phyloP scores from a whole-genome alignment of 2,329 filamentous ascomycete genomes.

The Apiospora saccharicola region DNA sequence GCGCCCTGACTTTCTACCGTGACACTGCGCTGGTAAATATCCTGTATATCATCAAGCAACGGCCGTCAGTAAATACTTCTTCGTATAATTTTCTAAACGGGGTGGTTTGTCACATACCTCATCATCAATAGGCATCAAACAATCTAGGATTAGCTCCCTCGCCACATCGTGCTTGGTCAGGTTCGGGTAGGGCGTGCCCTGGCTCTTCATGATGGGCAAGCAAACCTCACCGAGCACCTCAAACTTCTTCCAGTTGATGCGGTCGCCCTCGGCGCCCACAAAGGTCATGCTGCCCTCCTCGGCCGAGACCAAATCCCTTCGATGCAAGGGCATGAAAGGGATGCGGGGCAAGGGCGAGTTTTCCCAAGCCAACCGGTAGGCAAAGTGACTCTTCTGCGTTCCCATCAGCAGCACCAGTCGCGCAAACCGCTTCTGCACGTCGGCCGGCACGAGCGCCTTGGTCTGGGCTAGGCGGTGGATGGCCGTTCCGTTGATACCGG shows the following conservation, averaged over 20 bases:
- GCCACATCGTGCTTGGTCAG: constrained; percentile 74
- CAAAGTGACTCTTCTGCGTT: constrained; percentile 89
- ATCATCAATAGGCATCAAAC: constrained; percentile 82
- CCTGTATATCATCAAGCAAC: constrained; percentile 51
- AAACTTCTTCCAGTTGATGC: constrained; percentile 98
- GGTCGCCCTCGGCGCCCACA: constrained; percentile 73
- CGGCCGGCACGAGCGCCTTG: constrained; percentile 73
- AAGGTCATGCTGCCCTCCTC: constrained; percentile 94
- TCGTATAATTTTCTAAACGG: background rate
- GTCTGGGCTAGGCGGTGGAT: constrained; percentile 87
- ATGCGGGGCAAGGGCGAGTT: constrained; percentile 91
- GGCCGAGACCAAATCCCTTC: constrained; percentile 88
- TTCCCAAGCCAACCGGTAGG: constrained; percentile 97
- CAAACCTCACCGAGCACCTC: constrained; percentile 94
- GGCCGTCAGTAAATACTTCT: background rate
- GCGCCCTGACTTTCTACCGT: constrained; percentile 62
- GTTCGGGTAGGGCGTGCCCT: constrained; percentile 81
- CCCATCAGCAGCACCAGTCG: constrained; percentile 92
- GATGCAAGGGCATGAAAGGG: constrained; percentile 89
- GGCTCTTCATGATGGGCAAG: constrained; percentile 88
- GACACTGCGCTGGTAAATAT: constrained; percentile 69
- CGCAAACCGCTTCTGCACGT: constrained; percentile 84
- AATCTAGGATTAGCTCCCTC: constrained; percentile 80
- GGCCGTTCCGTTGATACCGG: constrained; percentile 87
- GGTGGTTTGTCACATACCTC: constrained; percentile 68